Evolutionary conservation across 306 rosid species (phyloP).

Genomic region (Albizia julibrissin): DNA sequence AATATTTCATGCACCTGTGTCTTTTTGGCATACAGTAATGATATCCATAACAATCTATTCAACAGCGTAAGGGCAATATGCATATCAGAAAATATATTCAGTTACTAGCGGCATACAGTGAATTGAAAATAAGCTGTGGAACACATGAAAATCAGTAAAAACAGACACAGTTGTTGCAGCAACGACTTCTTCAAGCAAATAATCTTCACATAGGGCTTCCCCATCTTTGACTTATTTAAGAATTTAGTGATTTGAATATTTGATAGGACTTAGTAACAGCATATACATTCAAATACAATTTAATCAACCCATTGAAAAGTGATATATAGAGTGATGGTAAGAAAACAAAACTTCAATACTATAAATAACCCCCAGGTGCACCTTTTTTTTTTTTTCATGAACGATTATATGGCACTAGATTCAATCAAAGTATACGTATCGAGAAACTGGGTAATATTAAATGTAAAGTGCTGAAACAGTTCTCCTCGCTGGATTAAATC

Average conservation of each 20-base stretch:
- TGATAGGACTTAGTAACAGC: not conserved
- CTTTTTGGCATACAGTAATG: not conserved
- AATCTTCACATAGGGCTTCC: constrained; percentile 61
- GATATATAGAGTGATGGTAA: not conserved
- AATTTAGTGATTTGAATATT: not conserved
- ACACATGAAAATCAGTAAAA: not conserved
- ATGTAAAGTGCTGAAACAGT: not conserved
- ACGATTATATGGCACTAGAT: not conserved
- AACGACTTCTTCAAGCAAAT: constrained; percentile 58
- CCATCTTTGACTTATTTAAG: constrained; percentile 37
- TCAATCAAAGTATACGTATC: not conserved
- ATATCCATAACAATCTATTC: not conserved
- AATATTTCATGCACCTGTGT: not conserved
- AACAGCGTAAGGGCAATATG: not conserved
- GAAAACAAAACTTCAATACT: not conserved
- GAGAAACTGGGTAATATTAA: not conserved
- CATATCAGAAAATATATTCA: not conserved
- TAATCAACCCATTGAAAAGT: not conserved
- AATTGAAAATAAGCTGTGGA: not conserved
- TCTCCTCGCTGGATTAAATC: not conserved
- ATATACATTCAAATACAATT: not conserved
- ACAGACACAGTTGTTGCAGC: constrained; percentile 55
- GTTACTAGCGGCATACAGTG: not conserved
- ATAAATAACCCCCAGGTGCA: not conserved
- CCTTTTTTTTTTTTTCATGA: not conserved